A percentile compares a stretch with the other conserved stretches of the same genome.
phyloP scores from a whole-genome alignment of 768 basidiomycete species.

The Sistotremastrum suecicum region DNA sequence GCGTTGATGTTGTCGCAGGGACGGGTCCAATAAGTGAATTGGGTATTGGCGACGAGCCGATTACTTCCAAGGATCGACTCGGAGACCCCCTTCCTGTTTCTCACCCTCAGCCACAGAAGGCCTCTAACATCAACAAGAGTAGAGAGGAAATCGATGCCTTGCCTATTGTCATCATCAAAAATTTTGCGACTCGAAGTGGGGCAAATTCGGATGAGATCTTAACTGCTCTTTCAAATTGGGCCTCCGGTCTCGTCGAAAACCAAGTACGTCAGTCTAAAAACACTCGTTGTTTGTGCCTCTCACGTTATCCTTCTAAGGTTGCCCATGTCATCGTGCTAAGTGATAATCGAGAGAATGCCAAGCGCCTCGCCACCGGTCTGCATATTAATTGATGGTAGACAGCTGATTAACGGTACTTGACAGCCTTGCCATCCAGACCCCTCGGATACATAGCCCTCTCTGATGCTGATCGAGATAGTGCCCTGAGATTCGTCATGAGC shows the following conservation, averaged over 20 bases:
- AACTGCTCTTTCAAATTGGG: constrained; percentile 72
- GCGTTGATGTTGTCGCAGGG: constrained; percentile 73
- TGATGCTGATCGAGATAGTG: constrained; percentile 74
- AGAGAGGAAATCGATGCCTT: constrained; percentile 33
- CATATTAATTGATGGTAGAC: background rate
- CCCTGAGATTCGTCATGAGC: constrained; percentile 67
- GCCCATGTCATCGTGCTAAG: constrained; percentile 88
- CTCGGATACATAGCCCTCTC: constrained; percentile 63
- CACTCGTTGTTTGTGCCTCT: background rate
- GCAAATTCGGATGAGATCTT: constrained; percentile 56
- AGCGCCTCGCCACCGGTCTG: constrained; percentile 68
- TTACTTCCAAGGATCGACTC: constrained; percentile 21
- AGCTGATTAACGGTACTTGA: background rate
- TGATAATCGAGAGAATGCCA: constrained; percentile 80
- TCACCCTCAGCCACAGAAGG: too few relatives aligned
- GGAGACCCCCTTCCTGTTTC: too few relatives aligned
- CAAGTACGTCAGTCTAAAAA: constrained; percentile 29
- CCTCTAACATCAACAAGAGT: constrained; percentile 3
- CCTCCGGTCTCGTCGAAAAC: constrained; percentile 65
- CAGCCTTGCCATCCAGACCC: constrained; percentile 77
- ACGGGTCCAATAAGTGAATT: constrained; percentile 81
- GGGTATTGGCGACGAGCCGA: constrained; percentile 64
- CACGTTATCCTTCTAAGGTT: constrained; percentile 30
- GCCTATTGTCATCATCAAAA: constrained; percentile 78
- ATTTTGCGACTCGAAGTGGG: constrained; percentile 47